Evolutionary conservation across 306 rosid species (phyloP), one percentile per base, ranked within the genome.

Genomic region (Casuarina glauca): DNA sequence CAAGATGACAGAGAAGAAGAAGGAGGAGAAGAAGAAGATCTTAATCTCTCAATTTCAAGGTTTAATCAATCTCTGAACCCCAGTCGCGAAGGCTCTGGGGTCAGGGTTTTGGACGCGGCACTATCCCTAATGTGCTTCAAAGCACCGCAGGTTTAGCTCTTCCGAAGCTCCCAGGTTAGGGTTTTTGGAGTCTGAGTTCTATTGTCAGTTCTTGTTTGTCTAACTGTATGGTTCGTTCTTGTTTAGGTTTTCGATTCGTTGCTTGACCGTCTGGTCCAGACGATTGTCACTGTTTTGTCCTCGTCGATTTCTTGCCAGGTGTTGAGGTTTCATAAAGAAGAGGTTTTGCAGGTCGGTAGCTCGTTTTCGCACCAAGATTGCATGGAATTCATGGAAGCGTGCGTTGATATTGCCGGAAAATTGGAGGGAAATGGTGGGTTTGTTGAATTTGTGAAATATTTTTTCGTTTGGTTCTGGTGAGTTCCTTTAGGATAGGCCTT

Each of bases 81-180:
- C 75, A 42, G 53, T 48, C 61, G 66, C 45, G 76, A 38, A 26
- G 35, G 45, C 70, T 74, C 85, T 75, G 75, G 83, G 79, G 78
- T 85, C 75, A 74, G 81, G 86, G 81, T 85, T 85, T 66, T 81
- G 73, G 79, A 85, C 69, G 55, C 81, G 2, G 86, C 70, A 38
- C 80, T 85, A 26, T 85, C 88, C 75, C 81, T 81, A 11, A 85
- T 85, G 88, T 82, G 85, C 73, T 74, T 85, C 81, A 75, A 72
- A 50, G 83, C 81, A 0, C 88, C 88, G 3, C 74, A 78, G 85
- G 86, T 85, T 70, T 11, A 77, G 17, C 17, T 60, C 35, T 52
- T 17, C 42, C 50, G 10, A 10, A 66, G 50, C 19, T 70, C 55
- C 58, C 35, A 38, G 58, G 49, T 2, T 67, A 9, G 2, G 17